Base-by-base conservation (phyloP, 768 basidiomycete species). In the Lanmaoa rubissima region DNA sequence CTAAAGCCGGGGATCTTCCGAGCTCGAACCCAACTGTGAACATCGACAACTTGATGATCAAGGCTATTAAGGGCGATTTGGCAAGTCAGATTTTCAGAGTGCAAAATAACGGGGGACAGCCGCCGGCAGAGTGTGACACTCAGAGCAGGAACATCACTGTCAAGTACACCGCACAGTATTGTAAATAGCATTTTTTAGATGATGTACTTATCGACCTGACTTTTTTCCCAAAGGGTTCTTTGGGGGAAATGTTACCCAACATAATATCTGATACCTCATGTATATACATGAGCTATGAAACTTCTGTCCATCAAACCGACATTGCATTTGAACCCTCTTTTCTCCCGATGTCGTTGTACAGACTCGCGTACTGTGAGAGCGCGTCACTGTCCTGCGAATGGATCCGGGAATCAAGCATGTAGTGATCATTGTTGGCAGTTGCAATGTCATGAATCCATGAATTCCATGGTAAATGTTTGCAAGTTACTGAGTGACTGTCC, bases 31-130 rank as follows among this genome's bases (percentile, higher is more conserved):
- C 76, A 19, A 44, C 65, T 1, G 51, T 66, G 35, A 78, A 86
- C 61, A 74, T 88, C 26, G 81, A 84, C 57, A 86, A 82, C 81
- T 70, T 87, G 5, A 69, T 77, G 60, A 64, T 89, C 21, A 74
- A 70, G n/a, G 65, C 60, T 26, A 70, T 82, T 5, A 48, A 75
- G 28, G 87, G 85, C 1, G 62, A 69, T 3, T 69, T 86, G 36
- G 84, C 85, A 0, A 75, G 69, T 34, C 63, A 73, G 54, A 70
- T 86, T 3, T 86, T 79, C 69, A 74, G 86, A 42, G 69, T 80
- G 5, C 71, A 82, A 58, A 87, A 83, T 17, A 63, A 71, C 6
- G 79, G 75, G 14, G 85, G 86, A 16, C 79, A 79, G 45, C 79
- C 85, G 40, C 84, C 85, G 34, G 61, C 79, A 24, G 74, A 79